These are phyloP conservation scores for Hymenoscyphus linearis DNA, from an alignment of 2,329 filamentous ascomycete genomes.

Conservation along the genomic window DNA sequence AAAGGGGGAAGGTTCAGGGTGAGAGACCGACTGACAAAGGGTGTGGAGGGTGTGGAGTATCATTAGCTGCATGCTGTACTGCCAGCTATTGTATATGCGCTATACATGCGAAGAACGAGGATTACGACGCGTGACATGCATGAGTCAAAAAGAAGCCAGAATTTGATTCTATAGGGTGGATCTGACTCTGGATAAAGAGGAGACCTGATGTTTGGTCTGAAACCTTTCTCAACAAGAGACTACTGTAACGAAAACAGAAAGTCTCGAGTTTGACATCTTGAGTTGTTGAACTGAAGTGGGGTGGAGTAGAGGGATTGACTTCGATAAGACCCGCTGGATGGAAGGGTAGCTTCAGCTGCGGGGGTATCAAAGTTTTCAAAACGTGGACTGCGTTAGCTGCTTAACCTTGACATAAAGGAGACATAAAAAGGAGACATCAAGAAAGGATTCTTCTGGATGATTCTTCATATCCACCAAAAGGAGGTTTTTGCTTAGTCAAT, in stretches of 20 bases:
- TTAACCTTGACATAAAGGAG: neutral
- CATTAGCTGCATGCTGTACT: neutral
- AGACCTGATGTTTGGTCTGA: neutral
- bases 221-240: neutral
- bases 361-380: neutral
- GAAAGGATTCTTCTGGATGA: neutral
- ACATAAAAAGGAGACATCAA: neutral
- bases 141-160: neutral
- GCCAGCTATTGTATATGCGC: neutral
- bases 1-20: neutral
- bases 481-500: neutral
- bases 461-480: neutral
- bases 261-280: neutral
- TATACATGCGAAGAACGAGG: neutral
- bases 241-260: neutral
- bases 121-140: neutral
- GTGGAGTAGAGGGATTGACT: neutral
- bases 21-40: neutral
- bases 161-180: neutral
- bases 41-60: neutral
- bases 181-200: neutral
- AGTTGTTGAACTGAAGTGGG: neutral
- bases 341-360: neutral
- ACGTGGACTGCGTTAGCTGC: neutral
- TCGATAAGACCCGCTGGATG: neutral